Evolutionary conservation across 2,329 filamentous ascomycete species (phyloP), one percentile per base, ranked within the genome.

Genomic region (Thermothelomyces thermophilus): DNA sequence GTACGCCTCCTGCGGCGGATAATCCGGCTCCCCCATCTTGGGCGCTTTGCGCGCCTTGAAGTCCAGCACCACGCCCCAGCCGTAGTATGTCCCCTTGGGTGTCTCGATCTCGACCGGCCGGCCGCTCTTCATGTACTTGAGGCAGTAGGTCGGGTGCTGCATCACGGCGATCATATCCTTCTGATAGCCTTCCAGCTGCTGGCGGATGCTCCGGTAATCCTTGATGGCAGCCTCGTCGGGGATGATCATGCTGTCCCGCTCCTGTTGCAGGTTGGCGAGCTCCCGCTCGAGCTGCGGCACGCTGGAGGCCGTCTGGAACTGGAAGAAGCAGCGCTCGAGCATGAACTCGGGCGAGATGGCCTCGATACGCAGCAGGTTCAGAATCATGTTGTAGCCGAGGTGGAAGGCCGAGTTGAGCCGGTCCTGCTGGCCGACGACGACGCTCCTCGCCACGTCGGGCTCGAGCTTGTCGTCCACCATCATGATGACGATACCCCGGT

Each of bases 291-390:
- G 70, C 11, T 77, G 75, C 17, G 87, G 86, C 8, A 96, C 89
- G 58, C 86, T 90, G 10, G 91, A 87, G 2, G 88, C 88, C 62
- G 95, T 97, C 66, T 98, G 93, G 70, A 98, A 98, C 68, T 98
- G 93, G 68, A 88, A 94, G 73, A 98, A 98, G 64, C 93, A 98
- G 59, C 86, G 82, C 72, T 97, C 90, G n/a, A 98, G 75, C 93
- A 98, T 98, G 64, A 88, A 97, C 62, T 98, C 91, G 2, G 94
- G 93, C 8, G 90, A 97, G 44, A 98, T 95, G n/a, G 90, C 91
- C 66, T 98, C 93, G n/a, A 98, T 91, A 69, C 93, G 81, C 68
- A 97, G 84, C 54, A 98, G 71, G 64, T 98, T 98, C 51, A 98
- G 76, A 63, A 98, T 88, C 93, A 98, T 98, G 72, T 98, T 98